A percentile compares a stretch with the other conserved stretches of the same genome.
phyloP scores from a whole-genome alignment of 257 asterid genomes.

The Solanum paucissectum region DNA sequence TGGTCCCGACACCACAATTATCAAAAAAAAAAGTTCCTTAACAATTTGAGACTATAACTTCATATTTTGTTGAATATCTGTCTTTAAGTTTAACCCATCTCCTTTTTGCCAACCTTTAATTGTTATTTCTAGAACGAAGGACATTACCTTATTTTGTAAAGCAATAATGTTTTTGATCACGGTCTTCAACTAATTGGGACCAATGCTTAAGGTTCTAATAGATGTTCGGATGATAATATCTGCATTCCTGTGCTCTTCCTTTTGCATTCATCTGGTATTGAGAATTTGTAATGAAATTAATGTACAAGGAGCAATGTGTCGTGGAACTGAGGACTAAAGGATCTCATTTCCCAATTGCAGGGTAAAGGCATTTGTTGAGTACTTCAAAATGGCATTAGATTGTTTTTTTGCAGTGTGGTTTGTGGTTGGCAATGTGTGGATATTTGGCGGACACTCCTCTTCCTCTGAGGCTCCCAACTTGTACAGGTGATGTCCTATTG shows the following conservation, averaged over 20 bases:
- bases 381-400: conserved; percentile 88
- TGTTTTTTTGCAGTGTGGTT: conserved; percentile 98
- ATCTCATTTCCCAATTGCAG: conserved; percentile 31
- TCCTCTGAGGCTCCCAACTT: conserved; percentile 72
- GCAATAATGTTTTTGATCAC: background rate
- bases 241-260: background rate
- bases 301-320: background rate
- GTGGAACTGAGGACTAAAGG: conserved; percentile 6
- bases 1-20: background rate
- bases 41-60: background rate
- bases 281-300: background rate
- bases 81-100: background rate
- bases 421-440: conserved; percentile 97
- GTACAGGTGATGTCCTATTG: conserved; percentile 55
- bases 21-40: background rate
- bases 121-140: background rate
- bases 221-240: background rate
- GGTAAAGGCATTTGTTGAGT: conserved; percentile 56
- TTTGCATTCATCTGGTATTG: background rate
- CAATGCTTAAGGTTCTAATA: background rate
- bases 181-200: background rate
- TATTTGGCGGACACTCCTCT: conserved; percentile 87
- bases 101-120: background rate
- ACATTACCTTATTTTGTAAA: background rate
- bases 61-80: background rate